Percentiles rank a stretch among this genome's conserved stretches.
These are phyloP conservation scores for Knufia petricola DNA, from an alignment of 2,329 filamentous ascomycete species.

Conservation along the genomic window DNA sequence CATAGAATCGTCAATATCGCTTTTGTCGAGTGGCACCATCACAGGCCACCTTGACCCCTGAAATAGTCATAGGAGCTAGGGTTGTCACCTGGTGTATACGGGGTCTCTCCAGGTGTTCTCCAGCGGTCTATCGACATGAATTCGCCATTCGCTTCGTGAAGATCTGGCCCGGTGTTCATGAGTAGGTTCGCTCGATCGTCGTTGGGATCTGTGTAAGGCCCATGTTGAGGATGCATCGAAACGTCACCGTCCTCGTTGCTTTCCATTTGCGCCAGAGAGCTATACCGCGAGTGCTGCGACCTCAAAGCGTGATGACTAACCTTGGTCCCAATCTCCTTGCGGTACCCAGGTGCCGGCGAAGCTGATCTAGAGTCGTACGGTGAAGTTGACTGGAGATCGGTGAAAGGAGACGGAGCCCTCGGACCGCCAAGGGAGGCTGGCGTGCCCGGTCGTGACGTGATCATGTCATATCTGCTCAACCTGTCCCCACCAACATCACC, in stretches of 20 bases:
- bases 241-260: conserved; percentile 7
- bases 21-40: conserved; percentile 12
- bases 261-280: background rate
- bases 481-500: conserved; percentile 73
- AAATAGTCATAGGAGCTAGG: conserved; percentile 11
- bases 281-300: conserved; percentile 5
- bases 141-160: conserved; percentile 18
- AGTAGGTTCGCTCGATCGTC: conserved; percentile 20
- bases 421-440: conserved; percentile 29
- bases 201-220: conserved; percentile 16
- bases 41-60: conserved; percentile 27
- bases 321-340: conserved; percentile 10
- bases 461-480: conserved; percentile 37
- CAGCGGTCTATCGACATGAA: conserved; percentile 20
- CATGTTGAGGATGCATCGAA: conserved; percentile 8
- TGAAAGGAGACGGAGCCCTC: conserved; percentile 31
- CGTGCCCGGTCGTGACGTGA: conserved; percentile 37
- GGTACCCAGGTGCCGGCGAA: conserved; percentile 14
- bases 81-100: conserved; percentile 1
- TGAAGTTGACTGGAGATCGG: background rate
- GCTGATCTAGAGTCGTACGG: conserved; percentile 12
- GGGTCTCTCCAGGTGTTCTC: conserved; percentile 11
- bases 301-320: background rate
- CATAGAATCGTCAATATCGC: background rate
- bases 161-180: conserved; percentile 10